A percentile compares a stretch with the other conserved stretches of the same genome.
Evolutionary conservation across 768 basidiomycete genomes (phyloP).

Genomic region (Tricholoma sp.): DNA sequence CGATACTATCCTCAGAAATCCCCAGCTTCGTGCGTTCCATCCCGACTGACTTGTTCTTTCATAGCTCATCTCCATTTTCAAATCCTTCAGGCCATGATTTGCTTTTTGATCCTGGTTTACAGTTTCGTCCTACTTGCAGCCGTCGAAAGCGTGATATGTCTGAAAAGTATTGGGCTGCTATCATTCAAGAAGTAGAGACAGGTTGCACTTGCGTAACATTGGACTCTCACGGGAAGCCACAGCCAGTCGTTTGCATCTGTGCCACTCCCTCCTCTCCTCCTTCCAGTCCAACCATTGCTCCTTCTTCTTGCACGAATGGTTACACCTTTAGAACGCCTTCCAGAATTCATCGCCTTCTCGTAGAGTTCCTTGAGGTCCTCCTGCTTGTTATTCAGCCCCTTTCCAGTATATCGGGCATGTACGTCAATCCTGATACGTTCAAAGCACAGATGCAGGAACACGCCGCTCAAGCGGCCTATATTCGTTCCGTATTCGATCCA

Average conservation of each 20-base stretch:
- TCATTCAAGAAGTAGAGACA: conserved; percentile 69
- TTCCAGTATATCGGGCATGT: conserved; percentile 54
- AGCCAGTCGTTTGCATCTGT: conserved; percentile 53
- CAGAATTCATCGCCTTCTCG: conserved; percentile 62
- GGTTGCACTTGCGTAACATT: conserved; percentile 86
- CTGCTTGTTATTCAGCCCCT: conserved; percentile 82
- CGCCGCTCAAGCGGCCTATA: conserved; percentile 57
- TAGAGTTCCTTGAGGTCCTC: conserved; percentile 77
- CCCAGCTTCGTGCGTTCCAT: conserved; percentile 75
- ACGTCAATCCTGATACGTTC: conserved; percentile 54
- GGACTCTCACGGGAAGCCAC: conserved; percentile 52
- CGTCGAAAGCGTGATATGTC: conserved; percentile 66
- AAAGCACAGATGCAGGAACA: conserved; percentile 59
- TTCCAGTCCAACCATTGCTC: conserved; percentile 37
- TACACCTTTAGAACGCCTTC: conserved; percentile 67
- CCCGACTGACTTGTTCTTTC: conserved; percentile 13
- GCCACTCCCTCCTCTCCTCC: conserved; percentile 36
- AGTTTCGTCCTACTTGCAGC: conserved; percentile 75
- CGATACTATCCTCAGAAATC: conserved; percentile 80
- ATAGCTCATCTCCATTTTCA: conserved; percentile 3
- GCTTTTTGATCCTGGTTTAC: conserved; percentile 80
- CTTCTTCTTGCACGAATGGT: conserved; percentile 32
- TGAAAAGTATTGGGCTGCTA: conserved; percentile 83
- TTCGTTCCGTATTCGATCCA: conserved; percentile 77
- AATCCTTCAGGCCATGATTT: conserved; percentile 70